Base-by-base conservation (phyloP, 129 eudicot species). In the Oenanthe sinensis region DNA sequence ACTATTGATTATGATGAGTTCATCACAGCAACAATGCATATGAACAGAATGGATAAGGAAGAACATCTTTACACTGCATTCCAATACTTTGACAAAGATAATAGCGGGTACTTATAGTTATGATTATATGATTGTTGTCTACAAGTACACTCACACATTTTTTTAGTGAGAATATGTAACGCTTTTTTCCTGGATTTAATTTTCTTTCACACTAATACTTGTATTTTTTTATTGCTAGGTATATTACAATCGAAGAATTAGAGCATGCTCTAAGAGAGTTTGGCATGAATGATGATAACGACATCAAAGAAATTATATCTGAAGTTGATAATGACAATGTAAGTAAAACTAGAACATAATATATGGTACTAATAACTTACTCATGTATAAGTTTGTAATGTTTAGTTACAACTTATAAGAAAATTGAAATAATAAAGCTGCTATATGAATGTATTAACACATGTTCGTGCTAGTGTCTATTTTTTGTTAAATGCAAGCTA, bases 1-100 rank as follows among this genome's bases (percentile, higher is more conserved):
- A 88, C 93, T 36, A 92, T 92, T 60, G 96, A 90, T 79, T 92
- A 92, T 7, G 97, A 92, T 48, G 97, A 92, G 83, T 92, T 92
- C 83, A 92, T 92, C 70, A 90, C 97, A 48, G 97, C 97, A 80
- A 92, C 96, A 87, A 90, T 92, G 93, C 97, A 92, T 75, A 47
- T 92, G 89, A 92, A 92, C 78, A 87, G 91, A 84, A 92, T 90
- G 96, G 97, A 92, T 80, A 88, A 81, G 83, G 97, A 92, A 84
- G 97, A 92, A 76, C 97, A 92, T 87, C 86, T 92, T 52, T 92
- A 90, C 88, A 92, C 91, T 37, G 93, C 96, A n/a, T 92, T 92
- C 82, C 96, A 90, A 71, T 90, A 90, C 71, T 92, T 92, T 11
- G 97, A 92, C 77, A 90, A 90, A 81, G 97, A 92, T 80, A 82